Base-by-base conservation (phyloP, 225 moss, liverwort and hornwort genomes). In the Pleurozium schreberi region DNA sequence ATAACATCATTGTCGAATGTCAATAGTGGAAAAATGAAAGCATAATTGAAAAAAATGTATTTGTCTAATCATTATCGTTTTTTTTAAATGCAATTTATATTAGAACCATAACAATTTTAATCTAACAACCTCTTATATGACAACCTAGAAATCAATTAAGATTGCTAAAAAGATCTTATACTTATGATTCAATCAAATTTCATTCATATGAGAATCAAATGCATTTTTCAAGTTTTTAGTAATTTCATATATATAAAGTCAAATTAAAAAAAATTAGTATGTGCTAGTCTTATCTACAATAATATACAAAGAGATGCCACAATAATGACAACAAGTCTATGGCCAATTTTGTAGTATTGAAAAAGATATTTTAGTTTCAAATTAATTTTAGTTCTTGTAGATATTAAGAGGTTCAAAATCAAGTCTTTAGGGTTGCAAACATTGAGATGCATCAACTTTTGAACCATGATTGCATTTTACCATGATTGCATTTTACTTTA, bases 81-180 rank as follows among this genome's bases (percentile, higher is more conserved):
- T n/a, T n/a, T n/a, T n/a, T n/a, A n/a, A n/a, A n/a, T n/a, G n/a
- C n/a, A n/a, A n/a, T n/a, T n/a, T n/a, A n/a, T n/a, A n/a, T n/a
- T n/a, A n/a, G n/a, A n/a, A n/a, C n/a, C n/a, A n/a, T n/a, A n/a
- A n/a, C n/a, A n/a, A n/a, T n/a, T 17, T 18, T 49, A 75, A 75
- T 75, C 4, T 4, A 18, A 0, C 6, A 74, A 30, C 3, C 0
- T 5, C n/a, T n/a, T n/a, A 11, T 47, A 11, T 19, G 11, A 19
- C 4, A 49, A 49, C 31, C 7, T 18, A 30, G 3, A 6, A 19
- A 31, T 49, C 49, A 75, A 31, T 17, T 6, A 47, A 33, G 11
- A 31, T 75, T 75, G 2, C 7, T 11, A 18, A 47, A 45, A 74
- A 18, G 4, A 31, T 22, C 17, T 45, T 73, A 6, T 18, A 43